phyloP scores from a whole-genome alignment of 306 rosid genomes.

The Mucuna pruriens region DNA sequence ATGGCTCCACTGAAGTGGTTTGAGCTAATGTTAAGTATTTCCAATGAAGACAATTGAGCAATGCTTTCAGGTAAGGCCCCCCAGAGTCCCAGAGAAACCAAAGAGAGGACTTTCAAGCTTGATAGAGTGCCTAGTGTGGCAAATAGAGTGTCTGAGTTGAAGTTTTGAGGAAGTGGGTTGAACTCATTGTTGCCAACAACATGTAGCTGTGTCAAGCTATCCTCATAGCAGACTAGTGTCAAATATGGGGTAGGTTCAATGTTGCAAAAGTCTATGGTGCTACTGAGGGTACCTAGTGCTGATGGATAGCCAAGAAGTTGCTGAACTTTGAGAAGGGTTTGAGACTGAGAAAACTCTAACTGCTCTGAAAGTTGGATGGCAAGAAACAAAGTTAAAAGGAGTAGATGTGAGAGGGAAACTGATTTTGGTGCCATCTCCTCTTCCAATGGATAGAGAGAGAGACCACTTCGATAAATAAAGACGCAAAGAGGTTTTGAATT shows the following conservation, averaged over 20 bases:
- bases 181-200: constrained; percentile 57
- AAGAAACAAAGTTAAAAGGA: constrained; percentile 51
- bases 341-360: constrained; percentile 55
- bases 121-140: constrained; percentile 53
- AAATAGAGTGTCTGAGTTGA: constrained; percentile 62
- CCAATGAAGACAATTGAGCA: constrained; percentile 60
- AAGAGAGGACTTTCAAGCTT: constrained; percentile 74
- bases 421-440: constrained; percentile 49
- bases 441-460: constrained; percentile 26
- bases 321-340: constrained; percentile 61
- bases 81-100: constrained; percentile 76
- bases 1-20: constrained; percentile 69
- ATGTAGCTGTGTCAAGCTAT: constrained; percentile 77
- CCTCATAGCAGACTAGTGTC: constrained; percentile 76
- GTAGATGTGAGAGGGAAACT: constrained; percentile 42
- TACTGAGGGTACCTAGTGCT: constrained; percentile 46
- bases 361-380: constrained; percentile 54
- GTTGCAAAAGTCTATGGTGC: constrained; percentile 61
- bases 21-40: constrained; percentile 77
- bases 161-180: constrained; percentile 47
- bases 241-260: constrained; percentile 69
- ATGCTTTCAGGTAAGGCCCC: constrained; percentile 71
- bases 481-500: constrained; percentile 3
- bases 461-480: neutral
- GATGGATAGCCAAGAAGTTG: constrained; percentile 72